A percentile compares a stretch with the other conserved stretches of the same genome.
These are phyloP conservation scores for Phytopythium mirpurense DNA, from an alignment of 352 stramenopile species.

Conservation along the genomic window DNA sequence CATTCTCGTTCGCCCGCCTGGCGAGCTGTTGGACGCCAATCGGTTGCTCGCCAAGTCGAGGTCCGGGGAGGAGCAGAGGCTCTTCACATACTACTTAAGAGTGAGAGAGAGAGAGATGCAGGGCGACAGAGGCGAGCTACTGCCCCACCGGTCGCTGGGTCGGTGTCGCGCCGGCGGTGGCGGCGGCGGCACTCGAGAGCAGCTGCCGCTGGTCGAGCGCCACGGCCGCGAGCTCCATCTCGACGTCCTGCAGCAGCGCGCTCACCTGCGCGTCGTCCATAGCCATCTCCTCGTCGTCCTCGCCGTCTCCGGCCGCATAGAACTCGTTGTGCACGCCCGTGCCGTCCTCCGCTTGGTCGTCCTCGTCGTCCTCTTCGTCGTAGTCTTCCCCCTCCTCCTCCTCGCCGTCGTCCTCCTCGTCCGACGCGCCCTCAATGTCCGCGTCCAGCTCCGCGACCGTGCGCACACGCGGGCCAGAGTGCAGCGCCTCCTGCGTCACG, in stretches of 20 bases:
- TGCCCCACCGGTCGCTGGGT: background rate
- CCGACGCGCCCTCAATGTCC: slow-evolving; percentile 30
- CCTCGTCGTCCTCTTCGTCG: slow-evolving; percentile 13
- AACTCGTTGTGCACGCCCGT: slow-evolving; percentile 31
- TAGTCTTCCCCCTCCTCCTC: slow-evolving; percentile 24
- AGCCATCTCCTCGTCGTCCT: slow-evolving; percentile 11
- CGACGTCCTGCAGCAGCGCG: slow-evolving; percentile 54
- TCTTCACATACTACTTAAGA: no score
- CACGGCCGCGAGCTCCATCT: slow-evolving; percentile 65
- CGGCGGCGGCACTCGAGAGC: slow-evolving; percentile 13
- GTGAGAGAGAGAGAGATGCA: no score
- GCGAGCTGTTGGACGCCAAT: no score
- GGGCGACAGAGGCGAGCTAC: background rate
- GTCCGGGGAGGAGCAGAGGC: no score
- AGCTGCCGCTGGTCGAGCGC: slow-evolving; percentile 38
- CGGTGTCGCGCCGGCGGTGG: background rate
- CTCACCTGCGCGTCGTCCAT: slow-evolving; percentile 37
- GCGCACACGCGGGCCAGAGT: slow-evolving; percentile 43
- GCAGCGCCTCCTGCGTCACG: slow-evolving; percentile 50
- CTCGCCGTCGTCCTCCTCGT: slow-evolving; percentile 28
- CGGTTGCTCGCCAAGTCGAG: background rate
- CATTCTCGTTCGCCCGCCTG: background rate
- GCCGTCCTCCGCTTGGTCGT: slow-evolving; percentile 8
- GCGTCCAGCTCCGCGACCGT: slow-evolving; percentile 55
- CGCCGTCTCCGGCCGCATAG: slow-evolving; percentile 15